A percentile compares a stretch with the other conserved stretches of the same genome.
These are phyloP conservation scores for Sanguinoderma infundibulare DNA, from an alignment of 1,284 basidiomycete species.

Conservation along the genomic window DNA sequence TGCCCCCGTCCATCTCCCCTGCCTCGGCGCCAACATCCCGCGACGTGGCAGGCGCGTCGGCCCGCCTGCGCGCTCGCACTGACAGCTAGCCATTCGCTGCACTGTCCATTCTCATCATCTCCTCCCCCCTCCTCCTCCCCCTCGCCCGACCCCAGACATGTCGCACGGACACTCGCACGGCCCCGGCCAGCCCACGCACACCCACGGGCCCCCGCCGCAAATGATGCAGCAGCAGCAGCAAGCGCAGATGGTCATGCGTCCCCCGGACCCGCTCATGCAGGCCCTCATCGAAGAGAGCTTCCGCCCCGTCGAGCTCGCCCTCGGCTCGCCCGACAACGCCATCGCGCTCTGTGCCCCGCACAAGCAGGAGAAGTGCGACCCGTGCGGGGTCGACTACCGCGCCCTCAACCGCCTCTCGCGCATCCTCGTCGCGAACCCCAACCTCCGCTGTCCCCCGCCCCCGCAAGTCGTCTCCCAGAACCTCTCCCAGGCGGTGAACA, in stretches of 20 bases:
- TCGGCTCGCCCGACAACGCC: slow-evolving; percentile 56
- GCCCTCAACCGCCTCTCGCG: slow-evolving; percentile 75
- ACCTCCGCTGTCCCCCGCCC: slow-evolving; percentile 81
- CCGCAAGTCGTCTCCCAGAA: slow-evolving; percentile 78
- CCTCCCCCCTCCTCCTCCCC: neutral
- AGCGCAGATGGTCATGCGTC: slow-evolving; percentile 45
- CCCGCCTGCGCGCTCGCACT: slow-evolving; percentile 3
- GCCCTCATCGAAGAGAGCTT: slow-evolving; percentile 78
- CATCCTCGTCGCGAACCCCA: slow-evolving; percentile 72
- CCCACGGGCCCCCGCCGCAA: slow-evolving; percentile 34
- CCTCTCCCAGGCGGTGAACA: slow-evolving; percentile 72
- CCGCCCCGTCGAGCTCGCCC: slow-evolving; percentile 57
- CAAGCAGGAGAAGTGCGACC: slow-evolving; percentile 69
- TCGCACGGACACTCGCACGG: slow-evolving; percentile 40
- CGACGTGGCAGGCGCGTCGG: slow-evolving; percentile 23
- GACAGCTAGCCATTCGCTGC: slow-evolving; percentile 12
- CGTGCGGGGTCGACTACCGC: slow-evolving; percentile 74
- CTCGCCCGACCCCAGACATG: slow-evolving; percentile 23
- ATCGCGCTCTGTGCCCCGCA: slow-evolving; percentile 65
- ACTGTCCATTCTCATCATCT: slow-evolving; percentile 1
- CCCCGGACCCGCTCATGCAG: slow-evolving; percentile 71
- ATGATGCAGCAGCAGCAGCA: slow-evolving; percentile 30
- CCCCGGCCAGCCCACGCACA: slow-evolving; percentile 41
- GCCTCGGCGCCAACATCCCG: slow-evolving; percentile 3
- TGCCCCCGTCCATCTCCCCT: slow-evolving; percentile 1